Percentiles rank a stretch among this genome's conserved stretches.
phyloP scores from a whole-genome alignment of 2,329 filamentous ascomycete genomes.

The Leptodontidium sp. region DNA sequence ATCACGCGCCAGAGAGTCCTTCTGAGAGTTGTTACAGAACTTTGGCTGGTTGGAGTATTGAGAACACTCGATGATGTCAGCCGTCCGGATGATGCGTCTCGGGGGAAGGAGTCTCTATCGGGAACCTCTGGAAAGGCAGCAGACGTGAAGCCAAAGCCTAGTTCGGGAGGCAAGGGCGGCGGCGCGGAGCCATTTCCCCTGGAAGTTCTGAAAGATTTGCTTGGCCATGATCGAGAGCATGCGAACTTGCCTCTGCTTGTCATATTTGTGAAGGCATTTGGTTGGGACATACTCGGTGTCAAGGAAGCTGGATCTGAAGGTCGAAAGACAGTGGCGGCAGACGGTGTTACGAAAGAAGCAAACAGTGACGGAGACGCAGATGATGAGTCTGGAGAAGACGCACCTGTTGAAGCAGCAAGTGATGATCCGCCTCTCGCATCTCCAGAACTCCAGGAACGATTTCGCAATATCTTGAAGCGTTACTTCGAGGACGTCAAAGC shows the following conservation, averaged over 20 bases:
- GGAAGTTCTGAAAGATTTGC: constrained; percentile 95
- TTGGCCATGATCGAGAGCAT: constrained; percentile 93
- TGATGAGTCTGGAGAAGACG: constrained; percentile 60
- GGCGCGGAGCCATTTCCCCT: constrained; percentile 92
- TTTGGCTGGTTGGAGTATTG: constrained; percentile 92
- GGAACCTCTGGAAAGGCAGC: constrained; percentile 66
- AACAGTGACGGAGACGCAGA: constrained; percentile 53
- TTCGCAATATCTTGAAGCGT: constrained; percentile 82
- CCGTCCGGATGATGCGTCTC: constrained; percentile 67
- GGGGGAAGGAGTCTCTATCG: constrained; percentile 54
- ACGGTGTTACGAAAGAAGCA: constrained; percentile 68
- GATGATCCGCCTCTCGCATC: constrained; percentile 79
- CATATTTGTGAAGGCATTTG: constrained; percentile 94
- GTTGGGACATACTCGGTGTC: constrained; percentile 92
- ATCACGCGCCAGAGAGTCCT: constrained; percentile 85
- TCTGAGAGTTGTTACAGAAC: constrained; percentile 88
- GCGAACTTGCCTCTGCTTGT: constrained; percentile 90
- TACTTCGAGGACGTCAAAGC: constrained; percentile 94
- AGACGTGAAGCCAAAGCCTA: constrained; percentile 63
- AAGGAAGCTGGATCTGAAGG: constrained; percentile 75
- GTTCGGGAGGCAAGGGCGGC: constrained; percentile 65
- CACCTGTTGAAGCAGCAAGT: constrained; percentile 52
- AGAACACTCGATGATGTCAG: constrained; percentile 77
- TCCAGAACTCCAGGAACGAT: constrained; percentile 82
- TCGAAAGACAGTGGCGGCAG: constrained; percentile 84